Conservation (phyloP, 352 stramenopile species). For the Globisporangium radiosum region DNA sequence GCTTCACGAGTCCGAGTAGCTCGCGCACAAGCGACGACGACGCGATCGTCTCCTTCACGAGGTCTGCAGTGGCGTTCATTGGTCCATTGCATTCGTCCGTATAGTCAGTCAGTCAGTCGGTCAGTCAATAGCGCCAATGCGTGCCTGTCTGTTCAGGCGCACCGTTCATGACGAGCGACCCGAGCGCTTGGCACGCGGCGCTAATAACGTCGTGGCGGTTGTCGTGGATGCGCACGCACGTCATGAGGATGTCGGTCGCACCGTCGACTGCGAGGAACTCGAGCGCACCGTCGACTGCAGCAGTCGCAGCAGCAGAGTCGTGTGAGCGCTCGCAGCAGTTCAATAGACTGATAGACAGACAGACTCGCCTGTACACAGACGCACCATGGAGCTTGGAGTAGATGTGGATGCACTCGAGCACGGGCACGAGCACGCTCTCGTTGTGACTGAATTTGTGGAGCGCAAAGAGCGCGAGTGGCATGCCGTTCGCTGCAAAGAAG, state of each 20-base stretch:
- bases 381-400: conserved; percentile 68
- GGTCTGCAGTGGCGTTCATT: conserved; percentile 22
- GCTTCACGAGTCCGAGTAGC: conserved; percentile 46
- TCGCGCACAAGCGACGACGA: conserved; percentile 42
- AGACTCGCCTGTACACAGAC: not conserved
- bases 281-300: conserved; percentile 47
- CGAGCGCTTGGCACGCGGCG: conserved; percentile 49
- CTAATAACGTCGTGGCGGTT: conserved; percentile 71
- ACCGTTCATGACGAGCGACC: conserved; percentile 74
- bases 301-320: not conserved
- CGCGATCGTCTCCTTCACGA: conserved; percentile 62
- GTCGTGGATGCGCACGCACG: conserved; percentile 69
- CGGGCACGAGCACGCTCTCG: conserved; percentile 47
- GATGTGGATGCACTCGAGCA: conserved; percentile 61
- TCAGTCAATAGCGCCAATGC: not conserved
- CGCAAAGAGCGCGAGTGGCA: conserved; percentile 64
- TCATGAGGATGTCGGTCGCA: conserved; percentile 56
- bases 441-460: conserved; percentile 76
- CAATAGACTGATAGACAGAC: no score
- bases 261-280: conserved; percentile 59
- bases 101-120: not conserved
- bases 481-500: conserved; percentile 56
- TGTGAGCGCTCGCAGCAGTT: no score
- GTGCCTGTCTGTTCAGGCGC: not conserved
- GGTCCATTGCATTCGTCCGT: not conserved